Percentiles rank a stretch among this genome's conserved stretches.
Conservation (phyloP, 306 rosid genomes). For the Vigna angularis region DNA sequence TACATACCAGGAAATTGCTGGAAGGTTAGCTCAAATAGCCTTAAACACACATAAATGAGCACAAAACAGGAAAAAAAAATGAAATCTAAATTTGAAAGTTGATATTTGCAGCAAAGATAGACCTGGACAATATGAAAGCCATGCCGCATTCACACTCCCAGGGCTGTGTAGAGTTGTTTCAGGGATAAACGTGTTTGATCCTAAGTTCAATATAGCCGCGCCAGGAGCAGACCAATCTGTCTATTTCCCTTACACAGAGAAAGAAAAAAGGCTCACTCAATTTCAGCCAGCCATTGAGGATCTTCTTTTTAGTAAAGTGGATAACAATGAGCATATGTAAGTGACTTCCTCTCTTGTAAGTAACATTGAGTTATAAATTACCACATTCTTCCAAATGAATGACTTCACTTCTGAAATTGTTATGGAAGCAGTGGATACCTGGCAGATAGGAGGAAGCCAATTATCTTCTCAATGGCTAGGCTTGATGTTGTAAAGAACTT, state of each 20-base stretch:
- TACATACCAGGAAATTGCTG: constrained; percentile 95
- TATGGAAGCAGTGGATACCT: constrained; percentile 70
- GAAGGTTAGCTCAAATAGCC: constrained; percentile 66
- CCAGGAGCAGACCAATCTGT: constrained; percentile 92
- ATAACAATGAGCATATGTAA: constrained; percentile 80
- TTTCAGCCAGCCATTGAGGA: constrained; percentile 83
- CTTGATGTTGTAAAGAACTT: constrained; percentile 90
- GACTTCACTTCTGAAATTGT: constrained; percentile 20
- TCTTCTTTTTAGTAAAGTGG: constrained; percentile 66
- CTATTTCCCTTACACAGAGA: constrained; percentile 72
- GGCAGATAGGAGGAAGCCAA: constrained; percentile 75
- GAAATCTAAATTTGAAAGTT: constrained; percentile 40
- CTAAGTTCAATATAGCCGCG: constrained; percentile 90
- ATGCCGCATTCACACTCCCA: constrained; percentile 86
- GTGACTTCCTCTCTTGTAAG: constrained; percentile 34
- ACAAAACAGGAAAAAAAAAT: neutral
- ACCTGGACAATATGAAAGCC: constrained; percentile 96
- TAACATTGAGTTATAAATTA: constrained; percentile 14
- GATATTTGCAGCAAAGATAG: constrained; percentile 77
- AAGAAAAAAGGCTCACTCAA: constrained; percentile 58
- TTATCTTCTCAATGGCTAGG: constrained; percentile 93
- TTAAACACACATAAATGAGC: constrained; percentile 5
- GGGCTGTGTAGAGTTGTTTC: constrained; percentile 94
- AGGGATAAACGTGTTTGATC: constrained; percentile 91
- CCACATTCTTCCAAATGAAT: constrained; percentile 7